A percentile compares a stretch with the other conserved stretches of the same genome.
Conservation (phyloP, 2,329 filamentous ascomycete genomes). For the Talaromyces sp. region DNA sequence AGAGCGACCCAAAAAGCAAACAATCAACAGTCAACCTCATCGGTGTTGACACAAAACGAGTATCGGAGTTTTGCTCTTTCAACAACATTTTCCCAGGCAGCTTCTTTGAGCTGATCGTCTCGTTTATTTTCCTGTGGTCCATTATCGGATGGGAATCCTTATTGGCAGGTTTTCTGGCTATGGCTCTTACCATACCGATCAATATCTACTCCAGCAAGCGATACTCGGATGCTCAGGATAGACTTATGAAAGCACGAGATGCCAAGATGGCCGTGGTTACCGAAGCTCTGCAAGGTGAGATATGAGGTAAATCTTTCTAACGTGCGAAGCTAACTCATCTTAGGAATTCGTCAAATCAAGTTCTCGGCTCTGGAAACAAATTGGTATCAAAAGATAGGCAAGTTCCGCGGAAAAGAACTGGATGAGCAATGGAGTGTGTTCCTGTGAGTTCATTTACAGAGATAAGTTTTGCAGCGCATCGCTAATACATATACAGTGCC, state of each 20-base stretch:
- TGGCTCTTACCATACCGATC: slow-evolving; percentile 63
- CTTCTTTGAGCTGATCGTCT: slow-evolving; percentile 61
- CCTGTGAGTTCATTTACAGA: slow-evolving; percentile 56
- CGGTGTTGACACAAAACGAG: slow-evolving; percentile 68
- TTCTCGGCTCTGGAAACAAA: slow-evolving; percentile 72
- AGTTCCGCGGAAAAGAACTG: slow-evolving; percentile 65
- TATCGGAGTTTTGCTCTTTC: slow-evolving; percentile 65
- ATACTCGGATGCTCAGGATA: slow-evolving; percentile 63
- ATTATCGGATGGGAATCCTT: slow-evolving; percentile 72
- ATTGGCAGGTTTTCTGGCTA: slow-evolving; percentile 61
- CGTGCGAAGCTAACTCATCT: not conserved
- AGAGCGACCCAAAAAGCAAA: slow-evolving; percentile 60
- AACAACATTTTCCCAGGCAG: slow-evolving; percentile 64
- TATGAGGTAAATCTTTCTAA: not conserved
- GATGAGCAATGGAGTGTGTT: slow-evolving; percentile 65
- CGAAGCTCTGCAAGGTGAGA: slow-evolving; percentile 68
- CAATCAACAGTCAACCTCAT: slow-evolving; percentile 74
- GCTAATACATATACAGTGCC: slow-evolving; percentile 3
- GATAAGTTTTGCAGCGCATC: not conserved
- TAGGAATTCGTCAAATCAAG: slow-evolving; percentile 75
- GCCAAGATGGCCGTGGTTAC: slow-evolving; percentile 72
- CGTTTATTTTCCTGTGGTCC: slow-evolving; percentile 60
- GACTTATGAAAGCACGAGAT: slow-evolving; percentile 72
- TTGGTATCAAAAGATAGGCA: slow-evolving; percentile 68
- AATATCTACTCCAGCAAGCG: slow-evolving; percentile 65